Percentiles rank a stretch among this genome's conserved stretches.
phyloP scores from a whole-genome alignment of 2,329 filamentous ascomycete genomes.

The Ophiostoma piceae region DNA sequence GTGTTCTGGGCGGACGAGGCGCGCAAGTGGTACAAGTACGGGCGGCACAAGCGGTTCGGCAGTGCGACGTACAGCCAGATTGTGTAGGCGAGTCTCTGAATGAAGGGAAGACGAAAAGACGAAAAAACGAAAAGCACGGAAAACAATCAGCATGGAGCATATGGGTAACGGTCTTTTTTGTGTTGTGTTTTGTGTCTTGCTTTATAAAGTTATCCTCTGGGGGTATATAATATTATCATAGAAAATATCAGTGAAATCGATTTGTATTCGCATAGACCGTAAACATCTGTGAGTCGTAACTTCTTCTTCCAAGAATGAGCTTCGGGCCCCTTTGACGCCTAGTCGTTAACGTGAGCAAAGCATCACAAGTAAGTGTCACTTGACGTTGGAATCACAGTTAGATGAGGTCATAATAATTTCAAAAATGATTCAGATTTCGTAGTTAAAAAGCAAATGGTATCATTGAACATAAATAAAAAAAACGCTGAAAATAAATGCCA shows the following conservation, averaged over 20 bases:
- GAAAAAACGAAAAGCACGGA: neutral
- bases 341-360: too few species aligned
- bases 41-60: constrained; percentile 43
- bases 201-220: neutral
- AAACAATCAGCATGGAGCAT: neutral
- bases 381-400: too few species aligned
- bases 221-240: neutral
- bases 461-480: too few species aligned
- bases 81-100: neutral
- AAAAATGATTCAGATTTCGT: too few species aligned
- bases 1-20: constrained; percentile 95
- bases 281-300: too few species aligned
- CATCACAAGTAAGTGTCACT: too few species aligned
- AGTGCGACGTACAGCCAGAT: neutral
- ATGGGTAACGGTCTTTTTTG: neutral
- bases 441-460: too few species aligned
- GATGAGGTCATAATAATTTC: too few species aligned
- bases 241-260: neutral
- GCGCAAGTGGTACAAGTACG: constrained; percentile 70
- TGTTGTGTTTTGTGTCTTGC: neutral
- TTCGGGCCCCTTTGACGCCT: too few species aligned
- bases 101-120: neutral
- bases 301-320: too few species aligned
- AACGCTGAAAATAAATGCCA: too few species aligned
- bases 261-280: too few species aligned